Evolutionary conservation across 2,329 filamentous ascomycete species (phyloP).

Genomic region (Alternaria postmessia): DNA sequence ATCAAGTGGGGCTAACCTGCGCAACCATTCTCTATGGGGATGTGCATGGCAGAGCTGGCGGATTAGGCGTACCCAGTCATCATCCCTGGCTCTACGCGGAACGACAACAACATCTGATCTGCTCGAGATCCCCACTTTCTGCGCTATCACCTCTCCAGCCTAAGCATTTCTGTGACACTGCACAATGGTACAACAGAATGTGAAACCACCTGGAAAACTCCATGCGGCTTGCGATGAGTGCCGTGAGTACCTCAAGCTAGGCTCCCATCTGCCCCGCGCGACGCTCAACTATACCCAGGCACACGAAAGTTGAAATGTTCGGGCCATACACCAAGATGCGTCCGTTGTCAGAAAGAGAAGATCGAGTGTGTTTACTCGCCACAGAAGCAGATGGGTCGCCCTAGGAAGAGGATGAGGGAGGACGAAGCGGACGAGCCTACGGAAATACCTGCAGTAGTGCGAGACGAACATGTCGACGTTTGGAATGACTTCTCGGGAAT

Average conservation of each 20-base stretch:
- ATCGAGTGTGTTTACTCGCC: slow-evolving; percentile 57
- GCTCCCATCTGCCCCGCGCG: slow-evolving; percentile 2
- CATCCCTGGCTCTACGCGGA: slow-evolving; percentile 1
- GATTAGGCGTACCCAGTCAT: slow-evolving; percentile 2
- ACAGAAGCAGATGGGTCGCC: slow-evolving; percentile 61
- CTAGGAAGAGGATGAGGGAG: slow-evolving; percentile 56
- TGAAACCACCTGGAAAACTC: slow-evolving; percentile 34
- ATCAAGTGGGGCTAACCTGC: slow-evolving; percentile 6
- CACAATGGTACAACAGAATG: slow-evolving; percentile 25
- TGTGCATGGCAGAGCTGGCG: slow-evolving; percentile 9
- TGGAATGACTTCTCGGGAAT: slow-evolving; percentile 9
- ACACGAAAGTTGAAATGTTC: slow-evolving; percentile 60
- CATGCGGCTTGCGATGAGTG: slow-evolving; percentile 50
- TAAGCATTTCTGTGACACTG: background rate
- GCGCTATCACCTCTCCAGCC: background rate
- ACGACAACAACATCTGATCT: slow-evolving; percentile 4
- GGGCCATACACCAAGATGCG: slow-evolving; percentile 53
- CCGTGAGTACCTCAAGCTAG: slow-evolving; percentile 33
- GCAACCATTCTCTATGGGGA: slow-evolving; percentile 4
- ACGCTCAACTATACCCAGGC: slow-evolving; percentile 40
- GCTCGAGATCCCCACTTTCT: slow-evolving; percentile 1
- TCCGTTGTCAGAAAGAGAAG: slow-evolving; percentile 52
- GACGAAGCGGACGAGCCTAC: slow-evolving; percentile 22
- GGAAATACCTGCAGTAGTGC: slow-evolving; percentile 1
- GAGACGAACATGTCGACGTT: slow-evolving; percentile 3